Evolutionary conservation across 805 yeast genomes (phyloP), one percentile per base, ranked within the genome.

Genomic region (Nematodospora valgi): DNA sequence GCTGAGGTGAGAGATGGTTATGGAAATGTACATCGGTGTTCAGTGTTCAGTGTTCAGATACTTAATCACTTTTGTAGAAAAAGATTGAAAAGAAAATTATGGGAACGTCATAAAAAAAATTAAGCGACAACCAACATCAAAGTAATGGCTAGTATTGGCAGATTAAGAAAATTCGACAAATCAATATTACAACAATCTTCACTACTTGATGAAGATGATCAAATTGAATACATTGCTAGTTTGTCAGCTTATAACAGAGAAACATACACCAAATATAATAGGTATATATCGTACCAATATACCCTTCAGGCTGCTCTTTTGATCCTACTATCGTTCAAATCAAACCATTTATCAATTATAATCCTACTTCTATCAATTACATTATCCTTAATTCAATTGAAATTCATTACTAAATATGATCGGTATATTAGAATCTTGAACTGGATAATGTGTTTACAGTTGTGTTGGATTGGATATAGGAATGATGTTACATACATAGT

Each of bases 131-230:
- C n/a, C 4, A 16, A 6, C 5, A 11, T 18, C 18, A 16, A 17
- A 17, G 12, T 18, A 6, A 13, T 27, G 12, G 11, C 17, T 12
- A 17, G 21, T 18, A 4, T 12, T 12, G n/a, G 18, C 4, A 23
- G 48, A 32, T 28, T 41, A 30, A 32, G 50, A 16, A 44, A 40
- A 25, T 21, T 48, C 6, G 49, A 48, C 30, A 42, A 38, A 32
- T 30, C 39, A 18, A 32, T 48, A 6, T 35, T 46, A 17, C 40
- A 39, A 13, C 43, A 40, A 32, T 38, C 43, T 14, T 19, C 38
- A 10, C 26, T 34, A 5, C 10, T 42, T 5, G 46, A 42, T 22
- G 30, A 28, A 3, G 41, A 42, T 30, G 46, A 42, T 27, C 46
- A 42, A 32, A 34, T 28, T 9, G 27, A 32, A 3, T 32, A 39